Evolutionary conservation across 2,329 filamentous ascomycete species (phyloP), one percentile per base, ranked within the genome.

Genomic region (Venturiaceae sp.): DNA sequence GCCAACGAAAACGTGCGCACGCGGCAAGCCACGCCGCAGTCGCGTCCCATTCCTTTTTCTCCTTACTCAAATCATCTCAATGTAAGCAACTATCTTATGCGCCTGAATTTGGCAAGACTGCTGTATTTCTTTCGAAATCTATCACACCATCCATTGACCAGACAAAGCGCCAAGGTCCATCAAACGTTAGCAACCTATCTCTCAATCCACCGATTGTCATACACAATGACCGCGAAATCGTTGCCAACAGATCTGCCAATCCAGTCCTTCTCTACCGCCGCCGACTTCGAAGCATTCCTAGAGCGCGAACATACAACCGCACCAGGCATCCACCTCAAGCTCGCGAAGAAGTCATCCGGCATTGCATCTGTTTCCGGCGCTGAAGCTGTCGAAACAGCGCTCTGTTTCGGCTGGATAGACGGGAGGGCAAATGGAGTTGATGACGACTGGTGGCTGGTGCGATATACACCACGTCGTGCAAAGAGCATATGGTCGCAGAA

Each of bases 351-450:
- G 59, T 58, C 66, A 21, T 73, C 74, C 1, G 65, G 67, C 3
- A 67, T 74, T n/a, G 62, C 71, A 1, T 77, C 78, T 0, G 68
- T 83, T 14, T 75, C 74, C 16, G 65, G 74, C 64, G 60, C 69
- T 6, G 67, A 83, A 65, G 82, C 82, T 1, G 73, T 85, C 19
- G 78, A 84, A 64, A 68, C 74, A 34, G 81, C 82, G 1, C 72
- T 85, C 6, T 84, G 82, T 66, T 80, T 79, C 64, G 83, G 83
- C 44, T 85, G 83, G 82, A 85, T 85, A 59, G 82, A 85, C 65
- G 80, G 82, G 0, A 80, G 82, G 64, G 74, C 74, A 2, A 73
- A 74, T 52, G 59, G 69, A 3, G 66, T 73, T 52, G 77, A 83
- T 62, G 73, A 72, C 0, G 63, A 68, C 3, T 76, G 74, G 63